These are phyloP conservation scores for Penicillium tannophilum DNA, from an alignment of 495 filamentous ascomycete genomes.

Conservation along the genomic window DNA sequence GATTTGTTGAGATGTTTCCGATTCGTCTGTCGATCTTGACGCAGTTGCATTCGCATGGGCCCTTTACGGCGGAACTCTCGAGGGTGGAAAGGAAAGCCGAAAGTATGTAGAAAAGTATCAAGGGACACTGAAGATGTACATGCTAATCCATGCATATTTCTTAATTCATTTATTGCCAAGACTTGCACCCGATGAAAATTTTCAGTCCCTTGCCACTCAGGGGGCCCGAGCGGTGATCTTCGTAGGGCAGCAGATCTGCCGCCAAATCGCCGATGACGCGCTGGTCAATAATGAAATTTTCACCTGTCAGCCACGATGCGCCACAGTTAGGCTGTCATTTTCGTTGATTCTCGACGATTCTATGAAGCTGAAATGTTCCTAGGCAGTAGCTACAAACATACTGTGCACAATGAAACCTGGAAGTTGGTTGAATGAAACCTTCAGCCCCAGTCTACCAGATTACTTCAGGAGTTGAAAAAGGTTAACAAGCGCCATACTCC, in stretches of 20 bases:
- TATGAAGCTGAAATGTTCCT: too few species aligned
- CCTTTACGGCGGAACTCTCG: not conserved
- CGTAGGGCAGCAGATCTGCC: not conserved
- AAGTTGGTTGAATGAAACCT: not conserved
- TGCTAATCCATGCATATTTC: too few species aligned
- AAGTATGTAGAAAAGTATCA: not conserved
- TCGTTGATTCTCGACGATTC: too few species aligned
- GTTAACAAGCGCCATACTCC: not conserved
- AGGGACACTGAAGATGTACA: not conserved
- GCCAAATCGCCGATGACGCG: constrained; percentile 3
- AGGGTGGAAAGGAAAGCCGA: not conserved
- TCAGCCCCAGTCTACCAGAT: not conserved
- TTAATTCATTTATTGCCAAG: not conserved
- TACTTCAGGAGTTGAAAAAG: not conserved
- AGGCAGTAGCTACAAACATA: too few species aligned
- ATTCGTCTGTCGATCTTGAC: not conserved
- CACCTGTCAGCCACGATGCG: not conserved
- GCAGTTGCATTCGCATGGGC: not conserved
- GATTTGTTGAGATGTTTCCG: not conserved
- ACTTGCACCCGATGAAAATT: not conserved
- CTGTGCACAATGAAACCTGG: too few species aligned
- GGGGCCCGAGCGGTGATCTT: constrained; percentile 2
- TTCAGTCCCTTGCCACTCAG: constrained; percentile 6
- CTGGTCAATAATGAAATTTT: not conserved
- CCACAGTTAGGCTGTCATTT: constrained; percentile 2